Evolutionary conservation across 2,329 filamentous ascomycete species (phyloP).

Genomic region (Penicillium verrucosum): DNA sequence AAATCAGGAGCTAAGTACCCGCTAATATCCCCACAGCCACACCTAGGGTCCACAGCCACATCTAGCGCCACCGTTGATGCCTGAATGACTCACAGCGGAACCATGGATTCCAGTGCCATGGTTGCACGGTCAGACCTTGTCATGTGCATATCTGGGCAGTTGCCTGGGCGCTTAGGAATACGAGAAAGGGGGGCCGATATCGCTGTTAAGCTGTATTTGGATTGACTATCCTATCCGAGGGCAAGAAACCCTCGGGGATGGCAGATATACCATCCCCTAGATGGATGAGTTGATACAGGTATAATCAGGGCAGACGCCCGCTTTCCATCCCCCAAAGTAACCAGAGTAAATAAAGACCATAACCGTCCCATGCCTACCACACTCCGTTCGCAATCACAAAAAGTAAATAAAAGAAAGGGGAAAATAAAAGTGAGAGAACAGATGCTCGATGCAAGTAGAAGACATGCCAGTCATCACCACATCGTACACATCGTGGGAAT

Average conservation of each 20-base stretch:
- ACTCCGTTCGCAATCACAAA: conserved; percentile 28
- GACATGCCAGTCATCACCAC: conserved; percentile 21
- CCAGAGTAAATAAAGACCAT: conserved; percentile 19
- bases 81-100: not conserved
- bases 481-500: conserved; percentile 27
- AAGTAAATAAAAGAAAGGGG: conserved; percentile 18
- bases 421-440: conserved; percentile 21
- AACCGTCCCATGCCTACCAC: conserved; percentile 31
- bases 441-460: conserved; percentile 21
- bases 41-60: not conserved
- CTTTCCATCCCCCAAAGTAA: not conserved
- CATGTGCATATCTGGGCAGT: not conserved
- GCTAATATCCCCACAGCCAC: not conserved
- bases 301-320: conserved; percentile 8
- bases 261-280: conserved; percentile 7
- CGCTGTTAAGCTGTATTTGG: conserved; percentile 8
- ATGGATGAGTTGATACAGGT: conserved; percentile 13
- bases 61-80: not conserved
- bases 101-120: not conserved
- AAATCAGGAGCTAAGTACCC: not conserved
- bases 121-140: not conserved
- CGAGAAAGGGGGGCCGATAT: not conserved
- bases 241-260: not conserved
- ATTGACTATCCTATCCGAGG: conserved; percentile 10
- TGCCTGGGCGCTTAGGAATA: not conserved